phyloP scores from a whole-genome alignment of 192 early-diverging fungal species.

The Linnemannia exigua region DNA sequence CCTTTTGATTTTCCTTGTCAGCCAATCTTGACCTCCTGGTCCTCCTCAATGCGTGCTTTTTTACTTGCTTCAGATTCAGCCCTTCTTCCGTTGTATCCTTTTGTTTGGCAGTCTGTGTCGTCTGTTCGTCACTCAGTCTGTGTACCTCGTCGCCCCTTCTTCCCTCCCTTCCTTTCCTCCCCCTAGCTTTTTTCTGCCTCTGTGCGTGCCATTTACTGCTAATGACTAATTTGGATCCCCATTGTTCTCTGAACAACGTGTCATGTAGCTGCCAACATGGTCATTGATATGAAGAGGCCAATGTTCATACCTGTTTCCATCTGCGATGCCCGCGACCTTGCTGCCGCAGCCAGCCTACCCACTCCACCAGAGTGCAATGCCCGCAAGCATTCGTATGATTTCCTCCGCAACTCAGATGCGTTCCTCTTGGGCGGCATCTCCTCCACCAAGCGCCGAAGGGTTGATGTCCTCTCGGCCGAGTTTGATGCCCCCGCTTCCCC shows the following conservation, averaged over 20 bases:
- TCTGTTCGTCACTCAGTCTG: background rate
- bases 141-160: background rate
- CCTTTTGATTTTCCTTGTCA: background rate
- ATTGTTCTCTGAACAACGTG: slow-evolving; percentile 23
- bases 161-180: background rate
- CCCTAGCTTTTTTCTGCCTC: background rate
- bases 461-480: slow-evolving; percentile 35
- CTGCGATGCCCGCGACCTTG: slow-evolving; percentile 52
- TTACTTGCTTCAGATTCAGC: slow-evolving; percentile 1
- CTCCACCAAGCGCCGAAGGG: slow-evolving; percentile 49
- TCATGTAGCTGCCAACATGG: slow-evolving; percentile 21
- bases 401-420: slow-evolving; percentile 47
- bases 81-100: background rate
- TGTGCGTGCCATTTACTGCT: background rate
- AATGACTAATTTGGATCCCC: slow-evolving; percentile 29
- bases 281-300: slow-evolving; percentile 55
- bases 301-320: slow-evolving; percentile 58
- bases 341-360: slow-evolving; percentile 37
- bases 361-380: slow-evolving; percentile 52
- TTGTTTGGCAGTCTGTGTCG: background rate
- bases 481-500: slow-evolving; percentile 45
- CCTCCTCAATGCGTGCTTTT: slow-evolving; percentile 13
- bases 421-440: slow-evolving; percentile 44
- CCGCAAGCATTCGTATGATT: slow-evolving; percentile 57
- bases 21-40: background rate